phyloP scores from a whole-genome alignment of 2,329 filamentous ascomycete genomes.

The Colletotrichum caudatum region DNA sequence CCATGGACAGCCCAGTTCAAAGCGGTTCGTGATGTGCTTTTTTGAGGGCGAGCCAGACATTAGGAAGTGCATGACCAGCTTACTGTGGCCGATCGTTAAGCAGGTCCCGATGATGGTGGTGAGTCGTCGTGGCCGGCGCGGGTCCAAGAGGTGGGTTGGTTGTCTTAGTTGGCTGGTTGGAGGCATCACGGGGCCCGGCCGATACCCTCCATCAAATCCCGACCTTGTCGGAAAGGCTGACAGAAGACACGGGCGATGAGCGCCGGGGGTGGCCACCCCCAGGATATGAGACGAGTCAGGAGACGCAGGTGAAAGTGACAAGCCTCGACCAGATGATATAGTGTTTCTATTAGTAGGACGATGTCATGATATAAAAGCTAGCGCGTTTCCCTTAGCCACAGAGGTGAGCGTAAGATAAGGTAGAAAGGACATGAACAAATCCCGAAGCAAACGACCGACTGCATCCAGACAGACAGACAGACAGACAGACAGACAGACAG shows the following conservation, averaged over 20 bases:
- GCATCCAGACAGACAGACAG: background rate
- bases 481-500: background rate
- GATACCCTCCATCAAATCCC: slow-evolving; percentile 34
- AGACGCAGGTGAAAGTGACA: slow-evolving; percentile 38
- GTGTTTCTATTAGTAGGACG: slow-evolving; percentile 20
- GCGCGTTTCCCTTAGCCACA: slow-evolving; percentile 21
- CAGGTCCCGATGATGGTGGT: slow-evolving; percentile 40
- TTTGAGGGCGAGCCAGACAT: slow-evolving; percentile 24
- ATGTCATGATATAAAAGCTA: slow-evolving; percentile 38
- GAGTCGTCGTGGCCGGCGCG: slow-evolving; percentile 36
- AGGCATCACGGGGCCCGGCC: slow-evolving; percentile 38
- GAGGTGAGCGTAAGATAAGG: slow-evolving; percentile 16
- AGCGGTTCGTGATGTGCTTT: slow-evolving; percentile 32
- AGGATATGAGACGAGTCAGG: slow-evolving; percentile 40
- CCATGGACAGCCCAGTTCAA: slow-evolving; percentile 20
- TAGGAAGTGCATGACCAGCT: slow-evolving; percentile 36
- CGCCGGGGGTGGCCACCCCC: slow-evolving; percentile 23
- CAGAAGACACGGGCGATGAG: slow-evolving; percentile 20
- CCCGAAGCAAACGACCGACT: background rate
- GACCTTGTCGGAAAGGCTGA: slow-evolving; percentile 24
- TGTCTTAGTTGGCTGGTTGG: slow-evolving; percentile 38
- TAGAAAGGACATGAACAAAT: slow-evolving; percentile 9
- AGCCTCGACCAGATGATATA: slow-evolving; percentile 35
- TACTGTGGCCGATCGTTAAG: slow-evolving; percentile 35
- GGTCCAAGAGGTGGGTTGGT: slow-evolving; percentile 28